Conservation (phyloP, 2,329 filamentous ascomycete genomes). For the Alternaria dauci region DNA sequence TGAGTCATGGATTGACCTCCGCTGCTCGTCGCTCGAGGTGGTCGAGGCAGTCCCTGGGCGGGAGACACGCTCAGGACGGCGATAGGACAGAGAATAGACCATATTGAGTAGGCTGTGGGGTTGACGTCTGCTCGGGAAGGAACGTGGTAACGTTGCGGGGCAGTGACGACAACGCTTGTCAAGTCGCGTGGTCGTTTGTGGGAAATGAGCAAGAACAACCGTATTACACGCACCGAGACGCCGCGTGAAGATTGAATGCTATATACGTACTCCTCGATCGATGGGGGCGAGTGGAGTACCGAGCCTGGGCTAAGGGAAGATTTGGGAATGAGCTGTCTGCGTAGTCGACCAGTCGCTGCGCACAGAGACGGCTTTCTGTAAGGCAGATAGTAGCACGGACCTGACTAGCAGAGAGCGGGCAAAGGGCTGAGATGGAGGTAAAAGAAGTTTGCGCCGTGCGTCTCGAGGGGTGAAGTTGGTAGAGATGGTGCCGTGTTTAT, state of each 20-base stretch:
- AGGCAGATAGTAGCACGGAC: not conserved
- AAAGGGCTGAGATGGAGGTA: not conserved
- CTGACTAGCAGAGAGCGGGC: not conserved
- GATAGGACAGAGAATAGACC: constrained; percentile 59
- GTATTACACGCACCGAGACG: not conserved
- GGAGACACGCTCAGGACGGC: constrained; percentile 52
- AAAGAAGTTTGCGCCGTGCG: constrained; percentile 3
- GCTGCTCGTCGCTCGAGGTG: constrained; percentile 45
- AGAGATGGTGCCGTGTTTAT: not conserved
- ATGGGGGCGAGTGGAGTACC: not conserved
- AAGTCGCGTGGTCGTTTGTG: constrained; percentile 11
- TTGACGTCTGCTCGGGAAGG: constrained; percentile 9
- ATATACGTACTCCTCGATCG: constrained; percentile 3
- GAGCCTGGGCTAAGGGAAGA: not conserved
- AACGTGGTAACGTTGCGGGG: constrained; percentile 5
- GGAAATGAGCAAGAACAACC: constrained; percentile 12
- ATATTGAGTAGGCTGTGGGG: constrained; percentile 40
- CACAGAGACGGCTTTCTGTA: not conserved
- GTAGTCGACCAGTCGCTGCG: constrained; percentile 4
- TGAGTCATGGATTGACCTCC: constrained; percentile 56
- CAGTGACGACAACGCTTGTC: constrained; percentile 12
- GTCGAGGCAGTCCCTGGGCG: constrained; percentile 40
- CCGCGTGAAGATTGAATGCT: constrained; percentile 12
- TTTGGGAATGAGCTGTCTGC: not conserved
- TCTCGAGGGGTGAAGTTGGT: not conserved